Conservation (phyloP, 202 grass and related monocot species). For the Saccharum hybrid region DNA sequence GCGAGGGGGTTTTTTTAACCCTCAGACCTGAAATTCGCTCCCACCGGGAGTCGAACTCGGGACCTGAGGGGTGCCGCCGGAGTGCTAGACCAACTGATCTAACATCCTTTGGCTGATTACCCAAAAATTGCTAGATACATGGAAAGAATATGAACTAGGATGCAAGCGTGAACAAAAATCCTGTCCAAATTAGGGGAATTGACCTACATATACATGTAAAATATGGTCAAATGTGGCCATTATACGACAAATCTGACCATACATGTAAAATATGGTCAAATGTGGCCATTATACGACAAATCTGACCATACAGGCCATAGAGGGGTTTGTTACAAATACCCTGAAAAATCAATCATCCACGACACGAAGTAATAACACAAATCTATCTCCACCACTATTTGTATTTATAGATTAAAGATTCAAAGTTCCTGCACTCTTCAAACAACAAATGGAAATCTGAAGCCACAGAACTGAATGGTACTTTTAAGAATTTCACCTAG, state of each 20-base stretch:
- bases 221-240: no score
- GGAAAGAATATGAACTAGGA: constrained; percentile 21
- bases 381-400: constrained; percentile 10
- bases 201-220: no score
- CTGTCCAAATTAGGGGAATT: not conserved
- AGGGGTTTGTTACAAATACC: constrained; percentile 3
- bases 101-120: no score
- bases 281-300: no score
- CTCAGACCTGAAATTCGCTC: no score
- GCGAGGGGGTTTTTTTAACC: no score
- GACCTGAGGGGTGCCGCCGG: no score
- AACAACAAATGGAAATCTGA: not conserved
- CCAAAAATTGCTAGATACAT: not conserved
- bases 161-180: constrained; percentile 7
- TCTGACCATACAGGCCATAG: no score
- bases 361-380: constrained; percentile 1
- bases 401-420: constrained; percentile 19
- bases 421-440: not conserved
- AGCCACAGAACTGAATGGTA: constrained; percentile 12
- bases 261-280: no score
- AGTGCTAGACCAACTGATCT: no score
- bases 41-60: no score
- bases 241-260: no score
- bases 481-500: constrained; percentile 21
- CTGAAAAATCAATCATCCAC: constrained; percentile 1